A percentile compares a stretch with the other conserved stretches of the same genome.
Evolutionary conservation across 768 basidiomycete species (phyloP).

Genomic region (Pleurotus pulmonarius): DNA sequence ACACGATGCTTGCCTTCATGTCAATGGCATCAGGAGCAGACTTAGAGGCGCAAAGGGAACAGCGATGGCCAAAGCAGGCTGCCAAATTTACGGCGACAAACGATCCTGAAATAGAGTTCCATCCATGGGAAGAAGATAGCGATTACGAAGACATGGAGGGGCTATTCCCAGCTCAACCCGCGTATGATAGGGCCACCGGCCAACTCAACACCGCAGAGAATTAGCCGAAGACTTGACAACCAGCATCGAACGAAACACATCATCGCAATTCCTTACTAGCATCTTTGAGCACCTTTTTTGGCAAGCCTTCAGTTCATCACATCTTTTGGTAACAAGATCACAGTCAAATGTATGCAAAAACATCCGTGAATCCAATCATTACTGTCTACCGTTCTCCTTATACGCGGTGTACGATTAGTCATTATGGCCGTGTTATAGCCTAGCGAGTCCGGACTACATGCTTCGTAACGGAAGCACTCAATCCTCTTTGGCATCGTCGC

Average conservation of each 20-base stretch:
- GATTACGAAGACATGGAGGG: conserved; percentile 44
- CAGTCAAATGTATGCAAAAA: too few relatives aligned
- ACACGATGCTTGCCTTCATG: conserved; percentile 61
- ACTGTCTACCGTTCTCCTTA: too few relatives aligned
- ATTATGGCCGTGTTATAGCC: background rate
- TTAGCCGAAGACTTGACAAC: background rate
- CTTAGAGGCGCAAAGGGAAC: conserved; percentile 71
- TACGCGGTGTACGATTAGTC: background rate
- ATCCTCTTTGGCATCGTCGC: conserved; percentile 31
- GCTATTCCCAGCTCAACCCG: conserved; percentile 1
- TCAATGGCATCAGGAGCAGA: conserved; percentile 73
- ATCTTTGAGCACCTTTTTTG: too few relatives aligned
- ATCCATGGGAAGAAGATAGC: conserved; percentile 56
- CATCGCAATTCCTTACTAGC: background rate
- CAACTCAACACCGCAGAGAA: background rate
- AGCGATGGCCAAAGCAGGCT: conserved; percentile 72
- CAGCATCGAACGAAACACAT: background rate
- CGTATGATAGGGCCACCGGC: conserved; percentile 7
- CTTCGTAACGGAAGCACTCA: conserved; percentile 6
- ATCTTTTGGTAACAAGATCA: too few relatives aligned
- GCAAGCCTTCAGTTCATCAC: too few relatives aligned
- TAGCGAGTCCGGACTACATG: too few relatives aligned
- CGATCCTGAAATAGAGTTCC: conserved; percentile 52
- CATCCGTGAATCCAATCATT: too few relatives aligned
- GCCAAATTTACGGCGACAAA: conserved; percentile 14